Evolutionary conservation across 2,329 filamentous ascomycete species (phyloP), one percentile per base, ranked within the genome.

Genomic region (Septoria linicola): DNA sequence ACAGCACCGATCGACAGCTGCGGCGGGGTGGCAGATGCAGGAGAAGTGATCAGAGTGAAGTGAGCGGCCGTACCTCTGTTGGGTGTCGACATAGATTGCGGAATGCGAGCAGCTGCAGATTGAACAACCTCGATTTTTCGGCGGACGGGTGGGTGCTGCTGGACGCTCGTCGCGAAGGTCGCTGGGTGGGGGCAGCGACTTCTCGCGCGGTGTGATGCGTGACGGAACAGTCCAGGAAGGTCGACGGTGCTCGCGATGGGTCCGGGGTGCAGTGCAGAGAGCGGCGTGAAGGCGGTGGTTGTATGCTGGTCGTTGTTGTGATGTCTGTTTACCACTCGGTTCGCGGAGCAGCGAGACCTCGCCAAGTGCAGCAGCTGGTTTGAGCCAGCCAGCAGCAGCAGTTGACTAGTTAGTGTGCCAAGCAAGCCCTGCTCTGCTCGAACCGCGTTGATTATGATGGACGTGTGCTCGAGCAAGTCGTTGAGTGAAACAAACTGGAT

Each of bases 41-140:
- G 23, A 5, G 23, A 27, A 5, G 23, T 27, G 16, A n/a, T n/a
- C n/a, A n/a, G n/a, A n/a, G n/a, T n/a, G 17, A 13, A 14, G 32
- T 32, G 23, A 21, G 35, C 20, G 23, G 43, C 23, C 21, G 20
- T 41, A 48, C 35, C 25, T 48, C 16, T 39, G 44, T 27, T 21
- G n/a, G 7, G 27, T 25, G 23, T 48, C 35, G 36, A 48, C 44
- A 48, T 40, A 31, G 36, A 48, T 48, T 48, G 44, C 25, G 44
- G 44, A 48, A 48, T 48, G 44, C 36, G 44, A 30, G 43, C 34
- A 16, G 43, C 31, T 46, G 19, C 21, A 23, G 31, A 37, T 10
- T 10, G 5, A n/a, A 34, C 14, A 13, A 34, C 31, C 6, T 34
- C 14, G 43, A 36, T 46, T 46, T 39, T 34, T 19, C 16, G 5